Conservation (phyloP, 441 rosid species). For the Gossypium lobatum region DNA sequence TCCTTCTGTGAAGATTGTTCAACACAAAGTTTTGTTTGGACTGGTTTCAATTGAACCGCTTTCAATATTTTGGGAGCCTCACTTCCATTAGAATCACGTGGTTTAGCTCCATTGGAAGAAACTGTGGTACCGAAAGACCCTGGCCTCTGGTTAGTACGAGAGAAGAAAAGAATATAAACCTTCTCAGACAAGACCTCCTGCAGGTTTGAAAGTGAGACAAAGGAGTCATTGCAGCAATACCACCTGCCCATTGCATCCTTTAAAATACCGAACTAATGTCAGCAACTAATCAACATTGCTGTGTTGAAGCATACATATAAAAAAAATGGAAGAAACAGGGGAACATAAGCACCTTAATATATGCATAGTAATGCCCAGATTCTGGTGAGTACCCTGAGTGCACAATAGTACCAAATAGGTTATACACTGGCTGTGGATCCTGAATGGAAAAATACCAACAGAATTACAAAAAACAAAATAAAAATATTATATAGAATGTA, state of each 20-base stretch:
- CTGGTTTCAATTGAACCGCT: conserved; percentile 30
- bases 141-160: conserved; percentile 68
- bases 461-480: neutral
- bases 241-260: conserved; percentile 85
- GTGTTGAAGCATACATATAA: neutral
- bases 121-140: conserved; percentile 28
- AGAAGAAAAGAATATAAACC: conserved; percentile 84
- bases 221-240: conserved; percentile 90
- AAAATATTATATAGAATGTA: neutral
- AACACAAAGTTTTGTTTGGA: conserved; percentile 25
- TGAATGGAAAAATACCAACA: conserved; percentile 25
- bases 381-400: conserved; percentile 87
- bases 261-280: conserved; percentile 17
- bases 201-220: conserved; percentile 59
- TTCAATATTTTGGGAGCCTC: conserved; percentile 38
- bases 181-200: conserved; percentile 90
- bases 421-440: conserved; percentile 82
- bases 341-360: conserved; percentile 55
- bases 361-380: conserved; percentile 96
- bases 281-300: conserved; percentile 9
- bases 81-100: conserved; percentile 44
- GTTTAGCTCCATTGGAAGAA: conserved; percentile 49
- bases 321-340: neutral
- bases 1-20: conserved; percentile 37
- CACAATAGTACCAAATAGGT: conserved; percentile 92